Evolutionary conservation across 306 rosid species (phyloP).

Genomic region (Lablab purpureus): DNA sequence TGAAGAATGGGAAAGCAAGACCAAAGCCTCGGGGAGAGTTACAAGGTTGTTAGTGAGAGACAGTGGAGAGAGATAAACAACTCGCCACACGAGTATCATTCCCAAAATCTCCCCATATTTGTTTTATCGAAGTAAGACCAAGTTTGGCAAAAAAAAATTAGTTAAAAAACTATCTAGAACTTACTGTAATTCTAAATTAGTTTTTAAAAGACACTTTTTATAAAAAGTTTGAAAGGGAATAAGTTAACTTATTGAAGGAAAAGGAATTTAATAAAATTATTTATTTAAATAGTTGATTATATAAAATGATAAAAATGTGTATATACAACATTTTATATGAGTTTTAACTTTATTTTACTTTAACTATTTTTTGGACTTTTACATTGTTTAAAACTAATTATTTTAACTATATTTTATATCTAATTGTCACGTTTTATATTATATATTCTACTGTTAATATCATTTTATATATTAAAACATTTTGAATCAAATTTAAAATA

Average conservation of each 20-base stretch:
- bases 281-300: too few species aligned
- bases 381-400: neutral
- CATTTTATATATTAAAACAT: neutral
- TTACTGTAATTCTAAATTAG: neutral
- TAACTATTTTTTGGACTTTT: neutral
- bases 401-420: neutral
- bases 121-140: neutral
- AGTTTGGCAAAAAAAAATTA: neutral
- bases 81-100: neutral
- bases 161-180: neutral
- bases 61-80: neutral
- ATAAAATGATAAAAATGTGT: too few species aligned
- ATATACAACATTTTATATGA: too few species aligned
- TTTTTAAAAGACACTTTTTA: too few species aligned
- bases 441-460: neutral
- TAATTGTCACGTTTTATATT: neutral
- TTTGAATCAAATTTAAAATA: neutral
- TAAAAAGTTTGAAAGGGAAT: too few species aligned
- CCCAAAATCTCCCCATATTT: slow-evolving; percentile 53
- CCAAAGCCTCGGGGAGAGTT: slow-evolving; percentile 48
- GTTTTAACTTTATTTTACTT: too few species aligned
- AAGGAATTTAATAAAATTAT: too few species aligned
- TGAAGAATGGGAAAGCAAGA: slow-evolving; percentile 49
- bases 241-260: too few species aligned
- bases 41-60: slow-evolving; percentile 43